These are phyloP conservation scores for Eragrostis curvula DNA, from an alignment of 176 grass and related monocot genomes.

Conservation along the genomic window DNA sequence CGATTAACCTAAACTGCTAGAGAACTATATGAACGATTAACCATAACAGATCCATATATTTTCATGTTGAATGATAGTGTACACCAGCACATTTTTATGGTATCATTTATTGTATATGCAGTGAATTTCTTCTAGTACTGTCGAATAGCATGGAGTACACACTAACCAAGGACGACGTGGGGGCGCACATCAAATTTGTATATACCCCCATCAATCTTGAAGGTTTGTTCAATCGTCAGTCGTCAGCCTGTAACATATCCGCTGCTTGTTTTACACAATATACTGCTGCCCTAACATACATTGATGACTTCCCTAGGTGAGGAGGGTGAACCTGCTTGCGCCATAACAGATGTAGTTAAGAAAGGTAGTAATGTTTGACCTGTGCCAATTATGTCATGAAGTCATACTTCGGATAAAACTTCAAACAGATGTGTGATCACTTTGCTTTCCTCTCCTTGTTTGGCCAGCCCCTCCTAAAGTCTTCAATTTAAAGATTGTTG, in stretches of 20 bases:
- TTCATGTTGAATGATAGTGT: constrained; percentile 3
- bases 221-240: constrained; percentile 61
- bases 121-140: constrained; percentile 69
- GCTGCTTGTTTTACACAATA: constrained; percentile 34
- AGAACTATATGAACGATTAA: constrained; percentile 24
- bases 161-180: constrained; percentile 76
- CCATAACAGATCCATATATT: constrained; percentile 1
- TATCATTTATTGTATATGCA: constrained; percentile 50
- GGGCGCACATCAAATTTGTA: constrained; percentile 64
- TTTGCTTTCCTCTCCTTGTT: constrained; percentile 42
- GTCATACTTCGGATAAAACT: constrained; percentile 15
- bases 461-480: constrained; percentile 86
- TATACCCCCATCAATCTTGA: constrained; percentile 84
- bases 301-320: constrained; percentile 58
- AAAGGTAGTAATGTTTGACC: constrained; percentile 66
- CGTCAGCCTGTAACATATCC: not conserved
- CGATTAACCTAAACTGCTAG: not conserved
- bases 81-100: not conserved
- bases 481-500: constrained; percentile 76
- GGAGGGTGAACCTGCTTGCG: constrained; percentile 74
- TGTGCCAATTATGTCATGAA: constrained; percentile 22
- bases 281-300: constrained; percentile 42
- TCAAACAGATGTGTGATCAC: constrained; percentile 10
- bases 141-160: constrained; percentile 76
- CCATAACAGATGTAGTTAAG: constrained; percentile 69